phyloP scores from a whole-genome alignment of 1,284 basidiomycete genomes.

The Coniferiporia sulphurascens region DNA sequence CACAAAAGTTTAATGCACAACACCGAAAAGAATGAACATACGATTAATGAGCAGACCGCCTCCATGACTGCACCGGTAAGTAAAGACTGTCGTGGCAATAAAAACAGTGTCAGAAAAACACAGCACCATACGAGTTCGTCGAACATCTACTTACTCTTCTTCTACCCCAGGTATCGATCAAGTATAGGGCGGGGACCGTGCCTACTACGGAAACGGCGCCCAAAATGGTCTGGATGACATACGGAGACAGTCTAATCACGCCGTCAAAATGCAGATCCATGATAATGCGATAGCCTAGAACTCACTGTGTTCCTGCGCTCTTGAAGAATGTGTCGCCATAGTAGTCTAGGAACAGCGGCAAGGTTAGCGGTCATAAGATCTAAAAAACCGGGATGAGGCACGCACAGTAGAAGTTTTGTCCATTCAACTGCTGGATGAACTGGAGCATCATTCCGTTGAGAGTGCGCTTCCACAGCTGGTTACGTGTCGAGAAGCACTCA shows the following conservation, averaged over 20 bases:
- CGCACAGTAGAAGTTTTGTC: constrained; percentile 69
- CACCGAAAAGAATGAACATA: constrained; percentile 25
- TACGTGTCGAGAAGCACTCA: constrained; percentile 71
- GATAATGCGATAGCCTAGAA: neutral
- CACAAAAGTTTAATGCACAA: no score
- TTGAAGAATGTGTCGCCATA: constrained; percentile 83
- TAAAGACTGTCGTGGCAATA: constrained; percentile 41
- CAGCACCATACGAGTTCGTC: neutral
- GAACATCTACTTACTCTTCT: constrained; percentile 38
- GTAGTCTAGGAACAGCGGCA: constrained; percentile 44
- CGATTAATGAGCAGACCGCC: constrained; percentile 59
- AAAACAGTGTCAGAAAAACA: neutral
- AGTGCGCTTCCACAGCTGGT: constrained; percentile 68
- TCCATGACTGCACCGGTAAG: constrained; percentile 63
- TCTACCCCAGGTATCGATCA: constrained; percentile 65
- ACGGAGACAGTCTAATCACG: constrained; percentile 50
- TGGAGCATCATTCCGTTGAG: constrained; percentile 78
- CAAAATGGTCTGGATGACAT: constrained; percentile 68
- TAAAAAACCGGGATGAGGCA: neutral
- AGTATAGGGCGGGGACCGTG: constrained; percentile 57
- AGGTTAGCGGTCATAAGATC: neutral
- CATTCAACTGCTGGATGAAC: constrained; percentile 77
- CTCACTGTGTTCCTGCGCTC: constrained; percentile 60
- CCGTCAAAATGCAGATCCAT: neutral
- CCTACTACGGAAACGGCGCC: constrained; percentile 65